Evolutionary conservation across 2,329 filamentous ascomycete genomes (phyloP).

Genomic region (Tolypocladium amazonense): DNA sequence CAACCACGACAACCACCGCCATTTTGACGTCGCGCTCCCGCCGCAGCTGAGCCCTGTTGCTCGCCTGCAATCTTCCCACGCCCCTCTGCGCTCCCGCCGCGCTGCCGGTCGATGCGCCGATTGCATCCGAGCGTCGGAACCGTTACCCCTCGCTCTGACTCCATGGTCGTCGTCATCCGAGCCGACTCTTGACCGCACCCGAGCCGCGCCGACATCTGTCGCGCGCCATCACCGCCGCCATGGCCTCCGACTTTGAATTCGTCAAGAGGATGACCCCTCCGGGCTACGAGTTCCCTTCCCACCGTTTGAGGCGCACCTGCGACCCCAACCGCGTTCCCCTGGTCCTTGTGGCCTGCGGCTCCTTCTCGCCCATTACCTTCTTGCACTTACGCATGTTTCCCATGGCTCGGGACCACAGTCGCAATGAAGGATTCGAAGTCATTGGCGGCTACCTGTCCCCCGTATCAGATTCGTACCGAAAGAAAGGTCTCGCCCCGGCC

Average conservation of each 20-base stretch:
- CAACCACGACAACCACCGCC: neutral
- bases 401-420: slow-evolving; percentile 72
- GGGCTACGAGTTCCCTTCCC: neutral
- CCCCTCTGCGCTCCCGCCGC: neutral
- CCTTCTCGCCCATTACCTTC: slow-evolving; percentile 60
- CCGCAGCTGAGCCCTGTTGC: neutral
- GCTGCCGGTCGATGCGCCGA: neutral
- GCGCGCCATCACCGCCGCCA: neutral
- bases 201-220: neutral
- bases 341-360: neutral
- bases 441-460: slow-evolving; percentile 55
- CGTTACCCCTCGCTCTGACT: neutral
- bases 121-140: neutral
- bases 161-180: neutral
- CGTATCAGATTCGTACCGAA: slow-evolving; percentile 25
- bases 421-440: slow-evolving; percentile 57
- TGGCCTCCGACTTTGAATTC: neutral
- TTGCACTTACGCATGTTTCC: slow-evolving; percentile 81
- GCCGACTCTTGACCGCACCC: neutral
- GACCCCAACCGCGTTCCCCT: no score
- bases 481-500: slow-evolving; percentile 26
- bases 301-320: no score
- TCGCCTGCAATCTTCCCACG: neutral
- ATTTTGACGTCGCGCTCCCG: neutral
- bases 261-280: neutral